A percentile compares a stretch with the other conserved stretches of the same genome.
phyloP scores from a whole-genome alignment of 1,139 yeast species.

The Protomyces pachydermus region DNA sequence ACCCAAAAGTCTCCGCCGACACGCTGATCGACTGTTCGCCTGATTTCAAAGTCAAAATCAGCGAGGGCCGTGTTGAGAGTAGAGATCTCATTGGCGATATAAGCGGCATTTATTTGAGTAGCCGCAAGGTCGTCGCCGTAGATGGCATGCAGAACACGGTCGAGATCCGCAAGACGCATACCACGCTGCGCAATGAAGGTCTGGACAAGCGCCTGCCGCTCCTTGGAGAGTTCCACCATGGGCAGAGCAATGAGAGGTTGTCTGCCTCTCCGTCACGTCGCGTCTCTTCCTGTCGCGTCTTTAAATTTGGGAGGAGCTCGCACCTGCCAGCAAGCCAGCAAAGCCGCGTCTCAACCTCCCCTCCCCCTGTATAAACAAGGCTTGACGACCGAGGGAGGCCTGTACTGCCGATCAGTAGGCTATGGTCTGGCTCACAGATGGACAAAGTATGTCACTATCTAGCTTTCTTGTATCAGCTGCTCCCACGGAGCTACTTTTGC shows the following conservation, averaged over 20 bases:
- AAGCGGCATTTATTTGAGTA: background rate
- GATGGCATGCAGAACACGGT: background rate
- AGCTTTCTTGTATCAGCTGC: background rate
- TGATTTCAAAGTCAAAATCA: constrained; percentile 15
- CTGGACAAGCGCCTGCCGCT: constrained; percentile 3
- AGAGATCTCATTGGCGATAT: constrained; percentile 47
- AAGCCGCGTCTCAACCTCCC: too few relatives aligned
- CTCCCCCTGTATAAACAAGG: too few relatives aligned
- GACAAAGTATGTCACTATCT: constrained; percentile 19
- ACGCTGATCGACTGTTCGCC: constrained; percentile 15
- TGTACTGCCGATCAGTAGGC: background rate
- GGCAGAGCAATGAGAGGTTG: background rate
- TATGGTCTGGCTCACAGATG: constrained; percentile 30
- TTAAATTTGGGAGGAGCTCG: background rate
- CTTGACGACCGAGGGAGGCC: too few relatives aligned
- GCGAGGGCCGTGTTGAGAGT: constrained; percentile 10
- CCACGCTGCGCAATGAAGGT: constrained; percentile 5
- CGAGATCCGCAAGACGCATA: constrained; percentile 3
- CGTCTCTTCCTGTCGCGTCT: background rate
- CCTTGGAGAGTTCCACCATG: background rate
- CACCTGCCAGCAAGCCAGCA: background rate
- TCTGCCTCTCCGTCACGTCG: background rate
- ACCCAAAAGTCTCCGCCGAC: constrained; percentile 22
- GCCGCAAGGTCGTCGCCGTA: background rate
- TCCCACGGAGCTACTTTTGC: too few relatives aligned